Evolutionary conservation across 352 stramenopile genomes (phyloP).

Genomic region (Globisporangium cederbergense): DNA sequence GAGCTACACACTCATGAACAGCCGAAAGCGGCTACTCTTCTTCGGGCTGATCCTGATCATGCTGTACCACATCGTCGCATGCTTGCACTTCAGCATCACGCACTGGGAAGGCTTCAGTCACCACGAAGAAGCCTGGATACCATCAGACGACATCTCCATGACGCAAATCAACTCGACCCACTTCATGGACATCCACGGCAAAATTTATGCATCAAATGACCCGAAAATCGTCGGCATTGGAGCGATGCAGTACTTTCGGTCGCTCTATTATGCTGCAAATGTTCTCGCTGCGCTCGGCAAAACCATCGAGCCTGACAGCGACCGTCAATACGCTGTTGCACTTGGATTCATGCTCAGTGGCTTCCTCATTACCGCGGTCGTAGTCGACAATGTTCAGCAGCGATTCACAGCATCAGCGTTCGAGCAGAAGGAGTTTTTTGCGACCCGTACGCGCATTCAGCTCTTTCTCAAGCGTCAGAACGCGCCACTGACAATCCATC

Average conservation of each 20-base stretch:
- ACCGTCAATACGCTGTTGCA: slow-evolving; percentile 42
- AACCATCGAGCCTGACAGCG: slow-evolving; percentile 46
- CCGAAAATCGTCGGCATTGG: slow-evolving; percentile 27
- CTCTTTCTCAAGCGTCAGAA: slow-evolving; percentile 64
- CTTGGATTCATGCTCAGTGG: slow-evolving; percentile 67
- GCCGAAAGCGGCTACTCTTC: slow-evolving; percentile 34
- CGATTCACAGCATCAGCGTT: slow-evolving; percentile 59
- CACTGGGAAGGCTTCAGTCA: slow-evolving; percentile 40
- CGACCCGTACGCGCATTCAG: slow-evolving; percentile 47
- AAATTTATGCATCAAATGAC: slow-evolving; percentile 19
- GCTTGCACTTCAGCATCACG: slow-evolving; percentile 48
- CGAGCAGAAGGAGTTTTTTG: slow-evolving; percentile 70
- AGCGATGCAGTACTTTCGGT: slow-evolving; percentile 50
- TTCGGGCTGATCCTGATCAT: slow-evolving; percentile 39
- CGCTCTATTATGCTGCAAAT: slow-evolving; percentile 57
- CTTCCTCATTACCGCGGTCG: slow-evolving; percentile 60
- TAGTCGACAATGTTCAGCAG: slow-evolving; percentile 72
- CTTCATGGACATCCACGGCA: slow-evolving; percentile 27
- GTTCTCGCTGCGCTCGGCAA: slow-evolving; percentile 38
- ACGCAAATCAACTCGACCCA: slow-evolving; percentile 29
- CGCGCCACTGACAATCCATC: slow-evolving; percentile 43
- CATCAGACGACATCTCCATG: slow-evolving; percentile 40
- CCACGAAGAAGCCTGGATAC: slow-evolving; percentile 40
- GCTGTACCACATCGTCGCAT: slow-evolving; percentile 54
- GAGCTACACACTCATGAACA: slow-evolving; percentile 37